These are phyloP conservation scores for Rhizomucor miehei DNA, from an alignment of 371 early-diverging fungal genomes.

Conservation along the genomic window DNA sequence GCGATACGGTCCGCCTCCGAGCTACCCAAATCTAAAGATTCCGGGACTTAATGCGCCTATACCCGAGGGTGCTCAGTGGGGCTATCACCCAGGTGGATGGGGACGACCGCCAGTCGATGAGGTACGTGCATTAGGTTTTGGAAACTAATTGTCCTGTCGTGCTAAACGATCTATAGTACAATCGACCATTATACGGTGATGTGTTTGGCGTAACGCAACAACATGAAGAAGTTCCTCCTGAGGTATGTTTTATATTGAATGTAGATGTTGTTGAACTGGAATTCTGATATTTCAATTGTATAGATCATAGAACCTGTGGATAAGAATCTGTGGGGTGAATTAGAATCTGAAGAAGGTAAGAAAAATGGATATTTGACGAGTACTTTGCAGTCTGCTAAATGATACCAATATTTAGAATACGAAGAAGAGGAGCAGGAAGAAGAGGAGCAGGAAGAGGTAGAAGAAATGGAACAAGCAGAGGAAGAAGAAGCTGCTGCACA, in stretches of 20 bases:
- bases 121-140: conserved; percentile 15
- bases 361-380: no score
- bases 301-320: conserved; percentile 71
- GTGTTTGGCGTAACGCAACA: conserved; percentile 79
- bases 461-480: conserved; percentile 43
- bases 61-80: conserved; percentile 98
- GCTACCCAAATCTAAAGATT: conserved; percentile 90
- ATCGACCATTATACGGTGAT: conserved; percentile 94
- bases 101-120: conserved; percentile 98
- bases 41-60: conserved; percentile 98
- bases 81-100: conserved; percentile 98
- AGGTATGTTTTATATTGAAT: conserved; percentile 12
- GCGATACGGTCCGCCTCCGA: conserved; percentile 96
- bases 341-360: conserved; percentile 62
- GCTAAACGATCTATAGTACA: conserved; percentile 42
- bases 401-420: conserved; percentile 24
- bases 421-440: conserved; percentile 62
- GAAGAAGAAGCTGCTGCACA: conserved; percentile 34
- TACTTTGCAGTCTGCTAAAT: not conserved
- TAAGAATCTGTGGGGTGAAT: conserved; percentile 79
- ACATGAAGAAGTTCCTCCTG: conserved; percentile 30
- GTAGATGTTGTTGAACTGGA: conserved; percentile 10
- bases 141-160: not conserved
- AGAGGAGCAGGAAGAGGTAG: conserved; percentile 63
- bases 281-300: not conserved